Conservation (phyloP, 75 land plant genomes). For the Cryptomeria japonica region DNA sequence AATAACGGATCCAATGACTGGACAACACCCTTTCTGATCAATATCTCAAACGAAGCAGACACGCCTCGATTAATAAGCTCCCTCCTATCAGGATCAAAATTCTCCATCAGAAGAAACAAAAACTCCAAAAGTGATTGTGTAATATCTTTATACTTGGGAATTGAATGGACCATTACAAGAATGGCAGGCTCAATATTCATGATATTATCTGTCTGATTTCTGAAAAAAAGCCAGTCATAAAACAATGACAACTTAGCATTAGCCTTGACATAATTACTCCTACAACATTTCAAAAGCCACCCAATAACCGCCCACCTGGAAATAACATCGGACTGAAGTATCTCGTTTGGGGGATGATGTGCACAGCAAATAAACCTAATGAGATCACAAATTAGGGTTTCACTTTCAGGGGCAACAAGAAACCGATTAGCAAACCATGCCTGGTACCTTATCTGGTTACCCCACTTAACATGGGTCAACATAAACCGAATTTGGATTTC, state of each 20-base stretch:
- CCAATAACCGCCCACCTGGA: slow-evolving; percentile 97
- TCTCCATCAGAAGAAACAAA: slow-evolving; percentile 73
- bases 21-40: slow-evolving; percentile 76
- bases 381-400: slow-evolving; percentile 71
- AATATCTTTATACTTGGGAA: slow-evolving; percentile 74
- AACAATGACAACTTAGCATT: slow-evolving; percentile 89
- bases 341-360: slow-evolving; percentile 89
- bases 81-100: slow-evolving; percentile 67
- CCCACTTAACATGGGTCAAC: slow-evolving; percentile 84
- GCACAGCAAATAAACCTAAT: slow-evolving; percentile 91
- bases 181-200: slow-evolving; percentile 99
- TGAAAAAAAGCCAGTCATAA: slow-evolving; percentile 96
- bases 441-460: slow-evolving; percentile 82
- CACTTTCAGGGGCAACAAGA: slow-evolving; percentile 59
- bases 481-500: slow-evolving; percentile 84
- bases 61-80: slow-evolving; percentile 59
- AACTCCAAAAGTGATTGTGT: slow-evolving; percentile 89
- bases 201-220: slow-evolving; percentile 67
- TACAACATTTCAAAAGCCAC: slow-evolving; percentile 85
- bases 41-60: slow-evolving; percentile 45
- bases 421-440: slow-evolving; percentile 87
- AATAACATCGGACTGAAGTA: slow-evolving; percentile 76
- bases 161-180: slow-evolving; percentile 79
- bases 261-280: slow-evolving; percentile 64
- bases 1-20: slow-evolving; percentile 58